phyloP scores from a whole-genome alignment of 2,329 filamentous ascomycete genomes.

The Ascochyta clinopodiicola region DNA sequence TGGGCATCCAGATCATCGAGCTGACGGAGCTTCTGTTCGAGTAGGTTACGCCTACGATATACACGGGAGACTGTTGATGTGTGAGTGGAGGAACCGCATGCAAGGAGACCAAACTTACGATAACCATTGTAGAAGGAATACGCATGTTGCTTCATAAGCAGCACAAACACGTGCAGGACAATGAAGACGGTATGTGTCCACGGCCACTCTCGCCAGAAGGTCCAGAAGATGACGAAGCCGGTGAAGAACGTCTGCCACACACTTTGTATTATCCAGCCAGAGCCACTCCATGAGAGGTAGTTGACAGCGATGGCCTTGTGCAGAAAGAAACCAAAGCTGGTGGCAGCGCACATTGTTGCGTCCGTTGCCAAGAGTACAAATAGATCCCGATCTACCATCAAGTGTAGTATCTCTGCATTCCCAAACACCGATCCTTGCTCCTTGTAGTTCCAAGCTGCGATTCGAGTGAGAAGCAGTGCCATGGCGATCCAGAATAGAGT shows the following conservation, averaged over 20 bases:
- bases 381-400: conserved; percentile 68
- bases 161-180: conserved; percentile 74
- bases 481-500: conserved; percentile 79
- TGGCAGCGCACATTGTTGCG: conserved; percentile 71
- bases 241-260: conserved; percentile 74
- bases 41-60: conserved; percentile 57
- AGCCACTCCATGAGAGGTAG: conserved; percentile 70
- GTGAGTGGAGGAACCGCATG: background rate
- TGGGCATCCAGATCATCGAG: conserved; percentile 62
- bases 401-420: conserved; percentile 72
- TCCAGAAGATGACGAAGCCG: conserved; percentile 67
- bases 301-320: conserved; percentile 66
- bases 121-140: conserved; percentile 83
- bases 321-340: conserved; percentile 69
- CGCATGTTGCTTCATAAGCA: conserved; percentile 85
- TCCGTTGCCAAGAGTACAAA: conserved; percentile 65
- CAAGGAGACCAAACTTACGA: conserved; percentile 40
- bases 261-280: conserved; percentile 77
- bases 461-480: conserved; percentile 69
- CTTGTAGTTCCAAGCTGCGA: conserved; percentile 72
- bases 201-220: conserved; percentile 75
- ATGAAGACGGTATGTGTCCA: conserved; percentile 85
- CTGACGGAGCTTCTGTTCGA: conserved; percentile 61
- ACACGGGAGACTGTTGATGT: conserved; percentile 59
- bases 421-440: conserved; percentile 73